Base-by-base conservation (phyloP, 257 asterid genomes). In the Solanum paucissectum region DNA sequence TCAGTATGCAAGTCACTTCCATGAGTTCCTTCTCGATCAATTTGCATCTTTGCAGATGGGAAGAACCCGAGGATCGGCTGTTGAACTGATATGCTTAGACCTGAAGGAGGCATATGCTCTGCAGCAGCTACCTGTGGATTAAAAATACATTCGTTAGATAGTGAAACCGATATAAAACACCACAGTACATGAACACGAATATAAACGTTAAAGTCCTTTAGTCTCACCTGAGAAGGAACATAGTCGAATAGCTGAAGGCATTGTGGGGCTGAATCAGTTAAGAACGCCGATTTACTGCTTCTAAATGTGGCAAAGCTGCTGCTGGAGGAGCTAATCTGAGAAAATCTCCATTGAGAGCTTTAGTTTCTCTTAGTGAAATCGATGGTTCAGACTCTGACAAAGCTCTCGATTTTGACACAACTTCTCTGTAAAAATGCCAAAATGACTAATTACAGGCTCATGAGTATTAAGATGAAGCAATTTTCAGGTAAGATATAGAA, bases 311-410 rank as follows among this genome's bases (percentile, higher is more conserved):
- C 23, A 29, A 84, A 36, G 87, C 86, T 83, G 40, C 52, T 1
- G 88, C 66, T 0, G 99, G 98, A 92, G 98, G 98, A 79, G 95
- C 98, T 90, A 95, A 87, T 3, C 95, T 86, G 76, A 95, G 95
- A 77, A 97, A 95, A 83, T 94, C 93, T 87, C 94, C 95, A 64
- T 88, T 90, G 86, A 94, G 90, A 87, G 23, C 87, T 92, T 87
- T 92, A 29, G 88, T 85, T 64, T 90, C 93, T 74, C 64, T 60
- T 20, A 27, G 27, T 34, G 84, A 85, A 88, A 91, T 33, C 38
- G 83, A 37, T 40, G 88, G 84, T 81, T 84, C 21, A 46, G 85
- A 64, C 85, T 88, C 91, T 6, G 88, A 90, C 83, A 74, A 83
- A 52, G 91, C 75, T 42, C 69, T 89, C 55, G 92, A 88, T 84